Percentiles rank a stretch among this genome's conserved stretches.
These are phyloP conservation scores for Eutypella sp. DNA, from an alignment of 2,329 filamentous ascomycete species.

Conservation along the genomic window DNA sequence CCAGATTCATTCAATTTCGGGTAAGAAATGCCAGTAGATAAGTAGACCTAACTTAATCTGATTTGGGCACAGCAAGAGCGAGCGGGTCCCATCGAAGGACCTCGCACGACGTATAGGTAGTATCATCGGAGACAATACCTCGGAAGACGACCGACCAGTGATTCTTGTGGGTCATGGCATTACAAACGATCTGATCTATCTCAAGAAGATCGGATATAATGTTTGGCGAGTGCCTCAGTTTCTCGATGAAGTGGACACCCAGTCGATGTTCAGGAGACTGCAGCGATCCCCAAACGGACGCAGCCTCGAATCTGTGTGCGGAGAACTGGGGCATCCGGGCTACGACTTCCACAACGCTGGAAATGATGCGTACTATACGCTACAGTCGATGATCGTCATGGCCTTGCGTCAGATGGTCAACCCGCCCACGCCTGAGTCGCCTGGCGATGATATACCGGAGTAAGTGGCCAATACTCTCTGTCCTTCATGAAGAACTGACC, in stretches of 20 bases:
- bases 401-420: slow-evolving; percentile 33
- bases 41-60: neutral
- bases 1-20: slow-evolving; percentile 74
- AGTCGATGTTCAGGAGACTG: slow-evolving; percentile 62
- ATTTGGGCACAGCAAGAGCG: slow-evolving; percentile 32
- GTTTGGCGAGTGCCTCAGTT: slow-evolving; percentile 49
- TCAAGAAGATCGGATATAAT: slow-evolving; percentile 61
- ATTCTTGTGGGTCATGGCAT: slow-evolving; percentile 78
- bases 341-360: slow-evolving; percentile 78
- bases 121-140: slow-evolving; percentile 29
- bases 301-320: slow-evolving; percentile 57
- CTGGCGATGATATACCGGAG: neutral
- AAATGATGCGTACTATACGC: slow-evolving; percentile 78
- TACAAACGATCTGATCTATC: slow-evolving; percentile 61
- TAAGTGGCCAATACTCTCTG: too few relatives aligned
- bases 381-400: slow-evolving; percentile 67
- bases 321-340: slow-evolving; percentile 56
- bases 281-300: slow-evolving; percentile 47
- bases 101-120: slow-evolving; percentile 30
- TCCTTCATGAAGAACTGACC: neutral
- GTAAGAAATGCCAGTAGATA: slow-evolving; percentile 33
- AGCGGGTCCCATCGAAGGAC: slow-evolving; percentile 32
- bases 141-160: slow-evolving; percentile 38
- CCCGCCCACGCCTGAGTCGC: neutral
- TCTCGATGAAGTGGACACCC: slow-evolving; percentile 67